These are phyloP conservation scores for Aspergillus eucalypticola DNA, from an alignment of 2,329 filamentous ascomycete species.

Conservation along the genomic window DNA sequence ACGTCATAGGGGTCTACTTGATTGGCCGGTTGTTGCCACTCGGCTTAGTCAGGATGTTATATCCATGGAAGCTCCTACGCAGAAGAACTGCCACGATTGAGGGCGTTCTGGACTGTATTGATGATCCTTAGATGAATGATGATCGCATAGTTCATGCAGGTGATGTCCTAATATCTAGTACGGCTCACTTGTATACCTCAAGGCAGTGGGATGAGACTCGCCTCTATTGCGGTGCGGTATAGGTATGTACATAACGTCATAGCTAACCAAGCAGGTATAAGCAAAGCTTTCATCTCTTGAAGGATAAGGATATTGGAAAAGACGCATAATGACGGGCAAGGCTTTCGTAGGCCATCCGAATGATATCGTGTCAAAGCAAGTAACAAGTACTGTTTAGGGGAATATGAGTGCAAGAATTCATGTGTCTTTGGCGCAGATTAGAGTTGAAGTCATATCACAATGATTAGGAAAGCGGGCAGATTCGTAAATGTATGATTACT, in stretches of 20 bases:
- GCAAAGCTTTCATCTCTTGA: not conserved
- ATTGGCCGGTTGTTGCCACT: not conserved
- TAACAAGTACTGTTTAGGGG: not conserved
- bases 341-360: not conserved
- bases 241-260: conserved; percentile 6
- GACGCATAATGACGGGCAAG: not conserved
- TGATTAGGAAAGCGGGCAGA: not conserved
- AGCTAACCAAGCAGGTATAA: not conserved
- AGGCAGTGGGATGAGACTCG: not conserved
- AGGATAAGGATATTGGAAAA: not conserved
- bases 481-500: conserved; percentile 6
- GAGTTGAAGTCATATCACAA: not conserved
- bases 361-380: not conserved
- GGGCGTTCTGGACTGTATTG: no score
- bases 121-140: not conserved
- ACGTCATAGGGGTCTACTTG: not conserved
- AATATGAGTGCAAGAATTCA: conserved; percentile 4
- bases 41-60: not conserved
- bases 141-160: not conserved
- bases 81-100: no score
- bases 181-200: no score
- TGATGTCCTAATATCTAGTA: not conserved
- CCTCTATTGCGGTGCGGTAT: not conserved
- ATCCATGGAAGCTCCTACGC: not conserved
- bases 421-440: not conserved